Base-by-base conservation (phyloP, 208 protist species). In the Endotrypanum monterogeii region DNA sequence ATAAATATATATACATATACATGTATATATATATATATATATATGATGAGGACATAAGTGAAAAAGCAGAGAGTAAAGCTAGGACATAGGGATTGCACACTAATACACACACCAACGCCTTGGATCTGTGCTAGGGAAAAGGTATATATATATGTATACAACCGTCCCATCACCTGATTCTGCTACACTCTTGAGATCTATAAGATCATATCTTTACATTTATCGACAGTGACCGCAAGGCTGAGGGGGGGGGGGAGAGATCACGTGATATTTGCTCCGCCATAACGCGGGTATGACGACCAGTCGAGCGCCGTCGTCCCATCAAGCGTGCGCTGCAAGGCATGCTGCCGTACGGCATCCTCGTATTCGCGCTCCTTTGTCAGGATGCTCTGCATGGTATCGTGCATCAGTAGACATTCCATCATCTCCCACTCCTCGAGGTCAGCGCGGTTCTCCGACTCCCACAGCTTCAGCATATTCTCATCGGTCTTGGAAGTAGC, bases 381-480 rank as follows among this genome's bases (percentile, higher is more conserved):
- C 2, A 90, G 30, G 77, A 90, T 84, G 30, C 39, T 18, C 50
- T 23, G 23, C 77, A 90, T 83, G 39, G 58, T 52, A 1, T 55
- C 23, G 14, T 69, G 63, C 65, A 93, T 83, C 20, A 66, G 71
- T 3, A 77, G 60, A 30, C 86, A 79, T 52, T 93, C 88, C 46
- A 46, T 69, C 5, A 50, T 14, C 57, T 88, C 73, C 61, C 89
- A 84, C 39, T 83, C 77, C 58, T 82, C 70, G 62, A 88, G 60
- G n/a, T 83, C 67, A 46, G 74, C 77, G 0, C 63, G 46, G 48
- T 87, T 89, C 28, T 83, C 78, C 16, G 65, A 54, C 61, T 80
- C 76, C 76, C 76, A 80, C 8, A 55, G 37, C 55, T 54, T 11
- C 54, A 80, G 37, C 25, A 55, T 0, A 46, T 25, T 44, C 48